phyloP scores from a whole-genome alignment of 257 asterid species.

The Solanum sejunctum region DNA sequence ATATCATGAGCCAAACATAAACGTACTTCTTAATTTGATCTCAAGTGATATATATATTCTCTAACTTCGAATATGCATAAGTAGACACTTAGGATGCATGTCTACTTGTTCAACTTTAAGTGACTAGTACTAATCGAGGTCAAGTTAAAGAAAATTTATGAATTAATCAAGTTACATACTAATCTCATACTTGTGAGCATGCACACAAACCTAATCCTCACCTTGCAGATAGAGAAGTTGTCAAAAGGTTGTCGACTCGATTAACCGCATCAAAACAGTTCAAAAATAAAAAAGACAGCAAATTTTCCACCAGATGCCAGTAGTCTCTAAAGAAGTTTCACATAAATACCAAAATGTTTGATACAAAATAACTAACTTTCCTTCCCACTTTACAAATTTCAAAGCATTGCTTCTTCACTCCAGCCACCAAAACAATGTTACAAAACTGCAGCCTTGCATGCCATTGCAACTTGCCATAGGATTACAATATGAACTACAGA shows the following conservation, averaged over 20 bases:
- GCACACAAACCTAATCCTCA: not conserved
- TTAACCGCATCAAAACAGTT: no score
- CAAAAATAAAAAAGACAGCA: not conserved
- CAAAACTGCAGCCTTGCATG: not conserved
- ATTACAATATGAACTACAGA: not conserved
- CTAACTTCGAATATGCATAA: no score
- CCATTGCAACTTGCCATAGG: slow-evolving; percentile 1
- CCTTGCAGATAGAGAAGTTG: not conserved
- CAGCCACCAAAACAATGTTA: not conserved
- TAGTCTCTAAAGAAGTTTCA: not conserved
- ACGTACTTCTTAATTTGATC: no score
- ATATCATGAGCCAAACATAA: not conserved
- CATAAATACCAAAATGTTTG: not conserved
- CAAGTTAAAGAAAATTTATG: no score
- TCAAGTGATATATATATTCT: no score
- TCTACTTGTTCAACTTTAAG: no score
- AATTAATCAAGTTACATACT: not conserved
- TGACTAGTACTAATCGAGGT: no score
- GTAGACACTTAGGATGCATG: no score
- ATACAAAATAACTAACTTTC: not conserved
- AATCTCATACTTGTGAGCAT: not conserved
- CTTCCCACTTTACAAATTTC: not conserved
- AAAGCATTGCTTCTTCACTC: not conserved
- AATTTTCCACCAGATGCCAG: not conserved
- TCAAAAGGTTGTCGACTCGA: not conserved